Base-by-base conservation (phyloP, 257 asterid species). In the Cinchona pubescens region DNA sequence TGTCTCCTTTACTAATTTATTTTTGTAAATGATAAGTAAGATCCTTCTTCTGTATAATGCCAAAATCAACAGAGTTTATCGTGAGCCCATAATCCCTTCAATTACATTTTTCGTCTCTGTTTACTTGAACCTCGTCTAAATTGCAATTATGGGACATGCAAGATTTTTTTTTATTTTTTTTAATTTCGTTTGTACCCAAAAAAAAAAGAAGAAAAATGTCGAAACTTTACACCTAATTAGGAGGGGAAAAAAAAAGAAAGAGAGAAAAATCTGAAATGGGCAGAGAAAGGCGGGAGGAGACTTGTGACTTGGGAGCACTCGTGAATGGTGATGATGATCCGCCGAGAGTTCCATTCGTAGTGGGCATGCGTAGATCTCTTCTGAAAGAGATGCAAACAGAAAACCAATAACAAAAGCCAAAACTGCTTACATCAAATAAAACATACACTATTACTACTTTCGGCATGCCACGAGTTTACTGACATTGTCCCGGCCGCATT, bases 21-120 rank as follows among this genome's bases (percentile, higher is more conserved):
- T 25, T 34, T 35, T 49, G 64, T 80, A 73, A 79, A 73, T 56
- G 15, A 72, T 69, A 77, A 75, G 37, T 62, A 35, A 64, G 29
- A 51, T 78, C 46, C 29, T 79, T 72, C 29, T 79, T 72, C 59
- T 75, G 71, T 79, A 60, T 78, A 53, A 79, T 69, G 81, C 56
- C 40, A 58, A n/a, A 77, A 49, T 69, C 35, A 72, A 34, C 48
- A 55, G 79, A 74, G 73, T 34, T 45, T 16, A 77, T 58, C 73
- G 27, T 56, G n/a, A 42, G 27, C 72, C 56, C 14, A 8, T 23
- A 23, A 6, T 55, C 14, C 30, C 29, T 23, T 1, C 29, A 21
- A 8, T 3, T 55, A 5, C 5, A 19, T 35, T 3, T 32, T 4
- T n/a, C n/a, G n/a, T n/a, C n/a, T n/a, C n/a, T n/a, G n/a, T n/a